A percentile compares a stretch with the other conserved stretches of the same genome.
Evolutionary conservation across 164 flowering plant genomes (phyloP).

Genomic region (Dillenia suffruticosa): DNA sequence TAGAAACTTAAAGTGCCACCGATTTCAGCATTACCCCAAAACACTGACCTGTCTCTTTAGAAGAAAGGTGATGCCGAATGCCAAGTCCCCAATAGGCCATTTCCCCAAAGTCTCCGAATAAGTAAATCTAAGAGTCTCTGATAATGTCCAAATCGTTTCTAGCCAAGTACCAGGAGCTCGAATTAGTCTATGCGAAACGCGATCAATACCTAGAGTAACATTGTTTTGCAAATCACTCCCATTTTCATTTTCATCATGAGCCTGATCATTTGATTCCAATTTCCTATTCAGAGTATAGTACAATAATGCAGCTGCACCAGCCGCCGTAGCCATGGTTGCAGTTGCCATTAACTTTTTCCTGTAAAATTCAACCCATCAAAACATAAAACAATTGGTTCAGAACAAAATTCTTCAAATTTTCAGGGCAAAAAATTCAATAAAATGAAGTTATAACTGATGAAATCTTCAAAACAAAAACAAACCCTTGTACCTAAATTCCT

Average conservation of each 20-base stretch:
- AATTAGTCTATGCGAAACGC: constrained; percentile 59
- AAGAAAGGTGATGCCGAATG: constrained; percentile 91
- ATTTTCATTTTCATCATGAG: constrained; percentile 42
- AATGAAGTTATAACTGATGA: too few species aligned
- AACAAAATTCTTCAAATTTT: too few species aligned
- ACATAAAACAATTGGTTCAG: too few species aligned
- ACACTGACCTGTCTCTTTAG: constrained; percentile 82
- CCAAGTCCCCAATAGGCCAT: constrained; percentile 98
- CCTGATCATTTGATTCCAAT: constrained; percentile 20
- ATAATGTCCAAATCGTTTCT: constrained; percentile 89
- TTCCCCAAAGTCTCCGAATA: constrained; percentile 96
- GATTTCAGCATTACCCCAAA: neutral
- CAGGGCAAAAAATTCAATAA: too few species aligned
- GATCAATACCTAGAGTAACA: constrained; percentile 33
- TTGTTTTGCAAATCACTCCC: constrained; percentile 17
- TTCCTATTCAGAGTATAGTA: constrained; percentile 78
- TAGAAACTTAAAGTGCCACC: too few species aligned
- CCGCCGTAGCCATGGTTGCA: constrained; percentile 97
- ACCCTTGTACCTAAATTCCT: too few species aligned
- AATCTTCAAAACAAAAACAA: too few species aligned
- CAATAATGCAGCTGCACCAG: constrained; percentile 97
- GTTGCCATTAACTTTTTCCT: constrained; percentile 59
- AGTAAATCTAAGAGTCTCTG: constrained; percentile 91
- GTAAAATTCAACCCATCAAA: too few species aligned
- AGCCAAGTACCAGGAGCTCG: constrained; percentile 97